These are phyloP conservation scores for Boletus smithii DNA, from an alignment of 1,284 basidiomycete genomes.

Conservation along the genomic window DNA sequence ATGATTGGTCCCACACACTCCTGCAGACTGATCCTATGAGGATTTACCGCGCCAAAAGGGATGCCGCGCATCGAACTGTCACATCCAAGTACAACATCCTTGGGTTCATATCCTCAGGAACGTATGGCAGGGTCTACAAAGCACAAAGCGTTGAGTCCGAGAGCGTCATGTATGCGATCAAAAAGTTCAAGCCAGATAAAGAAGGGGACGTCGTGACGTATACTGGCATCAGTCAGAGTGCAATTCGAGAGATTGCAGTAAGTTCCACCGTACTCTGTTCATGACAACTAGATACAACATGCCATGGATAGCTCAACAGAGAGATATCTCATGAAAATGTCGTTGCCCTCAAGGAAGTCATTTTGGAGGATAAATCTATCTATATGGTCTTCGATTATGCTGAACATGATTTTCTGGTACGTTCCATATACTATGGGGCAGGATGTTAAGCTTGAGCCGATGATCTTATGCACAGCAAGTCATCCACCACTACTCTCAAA, in stretches of 20 bases:
- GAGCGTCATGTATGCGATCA: slow-evolving; percentile 85
- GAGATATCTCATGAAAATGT: slow-evolving; percentile 94
- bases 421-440: slow-evolving; percentile 28
- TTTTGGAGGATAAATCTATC: slow-evolving; percentile 96
- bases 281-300: neutral
- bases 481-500: slow-evolving; percentile 95
- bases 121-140: slow-evolving; percentile 98
- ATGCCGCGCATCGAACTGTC: slow-evolving; percentile 64
- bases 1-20: slow-evolving; percentile 39
- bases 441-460: neutral
- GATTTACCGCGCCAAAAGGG: slow-evolving; percentile 77
- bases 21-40: slow-evolving; percentile 74
- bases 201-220: slow-evolving; percentile 92
- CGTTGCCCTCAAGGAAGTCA: slow-evolving; percentile 88
- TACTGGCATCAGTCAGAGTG: slow-evolving; percentile 97
- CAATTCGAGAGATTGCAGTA: slow-evolving; percentile 93
- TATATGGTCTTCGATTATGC: slow-evolving; percentile 99
- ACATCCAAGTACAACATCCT: slow-evolving; percentile 86
- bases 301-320: slow-evolving; percentile 70
- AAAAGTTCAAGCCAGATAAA: slow-evolving; percentile 99
- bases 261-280: slow-evolving; percentile 31
- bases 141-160: slow-evolving; percentile 74
- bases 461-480: slow-evolving; percentile 67
- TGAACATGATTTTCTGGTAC: slow-evolving; percentile 93
- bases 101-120: slow-evolving; percentile 97